Evolutionary conservation across 2,329 filamentous ascomycete species (phyloP), one percentile per base, ranked within the genome.

Genomic region (Stagonosporopsis cucurbitacearum): DNA sequence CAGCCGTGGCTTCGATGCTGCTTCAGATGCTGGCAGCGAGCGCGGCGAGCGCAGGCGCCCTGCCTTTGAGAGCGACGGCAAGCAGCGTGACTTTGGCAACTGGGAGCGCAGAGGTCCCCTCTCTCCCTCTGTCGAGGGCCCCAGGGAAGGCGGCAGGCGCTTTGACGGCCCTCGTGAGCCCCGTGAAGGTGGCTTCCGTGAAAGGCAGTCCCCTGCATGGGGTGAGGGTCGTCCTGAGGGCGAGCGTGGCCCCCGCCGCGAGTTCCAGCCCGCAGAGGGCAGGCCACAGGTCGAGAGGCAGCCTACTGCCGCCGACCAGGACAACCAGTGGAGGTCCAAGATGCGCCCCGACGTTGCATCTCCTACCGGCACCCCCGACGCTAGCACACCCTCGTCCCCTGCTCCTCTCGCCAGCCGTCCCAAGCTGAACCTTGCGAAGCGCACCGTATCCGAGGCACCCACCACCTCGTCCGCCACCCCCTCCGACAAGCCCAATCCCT

Each of bases 101-200:
- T 99, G 95, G 95, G 94, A 97, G 78, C 90, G 95, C 68, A 95
- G 91, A 73, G 95, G 95, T 12, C 95, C 95, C 33, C 82, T 98
- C 52, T 91, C 94, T 37, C 91, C 94, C 20, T 77, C 82, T 79
- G 74, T 79, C 26, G 76, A 78, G 30, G 65, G 65, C 20, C 72
- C 76, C 13, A 76, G 86, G 58, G 86, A 86, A 65, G 84, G 84
- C 51, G 85, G 86, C 54, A 82, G 87, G 60, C 79, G 83, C 57
- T 80, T 78, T 83, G 73, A 75, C 17, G 71, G 67, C 41, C 84
- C 70, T 25, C 71, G 67, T 39, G 80, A 81, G 64, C 73, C 78
- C 57, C 53, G 53, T n/a, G 53, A 56, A 22, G 53, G 53, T 26
- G 53, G 53, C 4, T 50, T 50, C 47, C 53, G 53, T 32, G 53